Evolutionary conservation across 2,329 filamentous ascomycete species (phyloP).

Genomic region (Xenosphaeropsis pyriputrescens): DNA sequence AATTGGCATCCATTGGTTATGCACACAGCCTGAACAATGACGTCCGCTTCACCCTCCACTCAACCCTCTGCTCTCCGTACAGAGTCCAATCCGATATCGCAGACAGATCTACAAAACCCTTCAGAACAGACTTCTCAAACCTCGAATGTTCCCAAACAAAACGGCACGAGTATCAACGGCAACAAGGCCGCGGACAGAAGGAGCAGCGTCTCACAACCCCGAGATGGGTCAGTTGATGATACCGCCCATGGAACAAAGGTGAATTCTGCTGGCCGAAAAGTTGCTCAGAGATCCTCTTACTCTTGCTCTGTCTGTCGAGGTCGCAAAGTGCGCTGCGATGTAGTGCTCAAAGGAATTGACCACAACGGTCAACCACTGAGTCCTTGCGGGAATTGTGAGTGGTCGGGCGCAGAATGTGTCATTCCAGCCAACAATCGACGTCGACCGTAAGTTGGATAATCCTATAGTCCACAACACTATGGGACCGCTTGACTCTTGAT

Average conservation of each 20-base stretch:
- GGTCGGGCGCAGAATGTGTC: slow-evolving; percentile 32
- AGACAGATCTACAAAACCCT: no score
- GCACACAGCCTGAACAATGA: no score
- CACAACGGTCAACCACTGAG: no score
- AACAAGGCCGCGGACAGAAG: no score
- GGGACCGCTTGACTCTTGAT: background rate
- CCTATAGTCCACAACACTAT: slow-evolving; percentile 6
- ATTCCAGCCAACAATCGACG: slow-evolving; percentile 46
- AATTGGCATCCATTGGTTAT: no score
- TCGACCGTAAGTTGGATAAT: slow-evolving; percentile 38
- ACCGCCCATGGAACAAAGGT: slow-evolving; percentile 7
- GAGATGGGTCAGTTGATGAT: slow-evolving; percentile 28
- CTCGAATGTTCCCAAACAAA: no score
- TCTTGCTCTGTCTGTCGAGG: slow-evolving; percentile 81
- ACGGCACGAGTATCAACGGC: no score
- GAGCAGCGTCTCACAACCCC: slow-evolving; percentile 46
- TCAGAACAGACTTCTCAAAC: no score
- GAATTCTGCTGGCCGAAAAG: slow-evolving; percentile 11
- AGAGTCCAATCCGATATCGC: no score
- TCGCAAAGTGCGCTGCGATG: slow-evolving; percentile 86
- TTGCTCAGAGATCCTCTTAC: slow-evolving; percentile 76
- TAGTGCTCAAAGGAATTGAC: slow-evolving; percentile 23
- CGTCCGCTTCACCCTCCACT: no score
- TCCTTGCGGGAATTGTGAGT: slow-evolving; percentile 16
- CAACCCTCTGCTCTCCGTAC: no score